These are phyloP conservation scores for Yamadazyma sp. DNA, from an alignment of 1,139 yeast species.

Conservation along the genomic window DNA sequence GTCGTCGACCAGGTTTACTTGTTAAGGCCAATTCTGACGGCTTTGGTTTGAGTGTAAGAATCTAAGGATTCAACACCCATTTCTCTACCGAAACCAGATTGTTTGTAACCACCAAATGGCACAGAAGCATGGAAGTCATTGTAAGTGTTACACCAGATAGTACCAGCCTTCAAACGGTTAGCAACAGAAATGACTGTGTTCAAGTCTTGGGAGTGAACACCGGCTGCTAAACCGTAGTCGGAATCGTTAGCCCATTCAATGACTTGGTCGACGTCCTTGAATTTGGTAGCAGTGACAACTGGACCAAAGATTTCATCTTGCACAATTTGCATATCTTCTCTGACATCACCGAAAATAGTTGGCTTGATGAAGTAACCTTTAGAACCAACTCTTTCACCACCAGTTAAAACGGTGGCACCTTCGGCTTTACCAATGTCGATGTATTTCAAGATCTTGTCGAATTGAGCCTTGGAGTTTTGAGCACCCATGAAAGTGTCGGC, in stretches of 20 bases:
- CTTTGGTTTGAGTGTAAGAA: slow-evolving; percentile 80
- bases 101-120: slow-evolving; percentile 85
- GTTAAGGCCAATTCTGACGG: slow-evolving; percentile 56
- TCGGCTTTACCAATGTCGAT: slow-evolving; percentile 71
- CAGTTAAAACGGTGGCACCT: slow-evolving; percentile 74
- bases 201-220: slow-evolving; percentile 70
- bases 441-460: slow-evolving; percentile 71
- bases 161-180: slow-evolving; percentile 72
- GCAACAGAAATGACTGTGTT: slow-evolving; percentile 70
- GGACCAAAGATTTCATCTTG: slow-evolving; percentile 89
- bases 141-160: slow-evolving; percentile 83
- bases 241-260: slow-evolving; percentile 69
- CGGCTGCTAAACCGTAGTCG: slow-evolving; percentile 80
- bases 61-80: slow-evolving; percentile 84
- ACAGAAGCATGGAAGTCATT: slow-evolving; percentile 80
- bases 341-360: slow-evolving; percentile 73
- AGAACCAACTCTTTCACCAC: slow-evolving; percentile 67
- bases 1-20: neutral
- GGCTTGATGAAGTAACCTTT: slow-evolving; percentile 82
- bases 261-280: slow-evolving; percentile 71
- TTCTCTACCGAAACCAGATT: slow-evolving; percentile 91
- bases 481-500: slow-evolving; percentile 79
- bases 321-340: slow-evolving; percentile 65
- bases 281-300: slow-evolving; percentile 72
- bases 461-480: slow-evolving; percentile 74